Base-by-base conservation (phyloP, 2,329 filamentous ascomycete species). In the Trichoderma sp. region DNA sequence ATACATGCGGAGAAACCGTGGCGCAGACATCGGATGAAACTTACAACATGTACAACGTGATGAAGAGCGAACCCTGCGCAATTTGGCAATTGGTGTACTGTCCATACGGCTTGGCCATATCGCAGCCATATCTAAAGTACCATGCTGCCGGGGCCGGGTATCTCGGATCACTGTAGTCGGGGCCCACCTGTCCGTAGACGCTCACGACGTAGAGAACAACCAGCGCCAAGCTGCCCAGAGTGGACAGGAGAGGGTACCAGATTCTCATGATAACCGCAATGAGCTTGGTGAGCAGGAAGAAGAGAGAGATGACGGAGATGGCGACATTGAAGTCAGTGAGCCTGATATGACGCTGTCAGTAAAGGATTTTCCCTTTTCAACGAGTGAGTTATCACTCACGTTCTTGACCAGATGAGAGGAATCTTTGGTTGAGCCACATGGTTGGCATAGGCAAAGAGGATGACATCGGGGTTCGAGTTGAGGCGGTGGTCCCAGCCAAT, bases 271-370 rank as follows among this genome's bases (percentile, higher is more conserved):
- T 88, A 81, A 88, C 90, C 77, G 88, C 85, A 73, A 92, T 88
- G 74, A 88, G 85, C 84, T 94, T 94, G 79, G 86, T 84, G 58
- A 95, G 86, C 73, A 93, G 87, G 79, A 94, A 85, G 84, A 95
- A 95, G 79, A 93, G 91, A 71, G 89, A 90, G 68, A 94, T 84
- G 74, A 95, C 87, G 47, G 92, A 91, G 75, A 94, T 91, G 78
- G 91, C 91, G 75, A 94, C 88, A 77, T 95, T 94, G 82, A 88
- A 93, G 75, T 91, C 85, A 62, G 92, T 94, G 73, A 93, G 84
- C 70, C 92, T 95, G 62, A 47, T n/a, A 39, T 55, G 17, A 55
- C 30, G 32, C 73, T 77, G 63, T 74, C 20, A 72, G 65, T 17
- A 36, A 65, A 17, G 3, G 6, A 3, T 17, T 8, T 39, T 7